phyloP scores from a whole-genome alignment of 805 yeast genomes.

The Nakazawaea molendinolei region DNA sequence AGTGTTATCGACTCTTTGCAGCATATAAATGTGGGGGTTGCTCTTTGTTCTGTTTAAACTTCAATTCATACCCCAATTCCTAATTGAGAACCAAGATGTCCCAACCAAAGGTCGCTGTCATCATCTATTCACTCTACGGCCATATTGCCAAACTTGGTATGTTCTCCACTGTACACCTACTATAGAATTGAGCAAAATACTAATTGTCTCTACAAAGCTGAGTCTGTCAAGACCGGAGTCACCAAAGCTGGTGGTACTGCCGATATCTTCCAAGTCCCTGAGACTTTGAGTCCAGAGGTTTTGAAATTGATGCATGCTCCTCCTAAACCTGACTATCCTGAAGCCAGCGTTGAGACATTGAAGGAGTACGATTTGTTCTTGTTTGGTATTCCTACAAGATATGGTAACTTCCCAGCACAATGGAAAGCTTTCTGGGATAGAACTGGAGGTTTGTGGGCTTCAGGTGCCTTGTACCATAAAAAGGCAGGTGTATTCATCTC shows the following conservation, averaged over 20 bases:
- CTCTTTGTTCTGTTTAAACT: too few relatives aligned
- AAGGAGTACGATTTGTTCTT: slow-evolving; percentile 63
- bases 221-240: slow-evolving; percentile 62
- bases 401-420: slow-evolving; percentile 71
- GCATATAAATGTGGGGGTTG: too few relatives aligned
- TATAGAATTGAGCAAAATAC: not conserved
- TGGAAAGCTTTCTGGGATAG: slow-evolving; percentile 70
- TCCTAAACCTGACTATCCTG: slow-evolving; percentile 46
- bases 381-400: slow-evolving; percentile 79
- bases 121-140: slow-evolving; percentile 72
- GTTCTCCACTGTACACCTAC: too few relatives aligned
- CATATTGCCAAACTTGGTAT: slow-evolving; percentile 51
- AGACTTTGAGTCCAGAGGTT: slow-evolving; percentile 63
- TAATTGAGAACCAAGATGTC: not conserved
- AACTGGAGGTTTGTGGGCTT: slow-evolving; percentile 73
- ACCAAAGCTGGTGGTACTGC: slow-evolving; percentile 65
- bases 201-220: slow-evolving; percentile 33
- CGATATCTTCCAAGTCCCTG: slow-evolving; percentile 72
- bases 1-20: too few relatives aligned
- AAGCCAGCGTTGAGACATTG: slow-evolving; percentile 51
- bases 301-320: slow-evolving; percentile 63
- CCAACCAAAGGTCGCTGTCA: slow-evolving; percentile 24
- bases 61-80: too few relatives aligned
- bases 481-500: slow-evolving; percentile 66
- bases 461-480: slow-evolving; percentile 65